Conservation (phyloP, 2,329 filamentous ascomycete genomes). For the Lecanicillium sp. region DNA sequence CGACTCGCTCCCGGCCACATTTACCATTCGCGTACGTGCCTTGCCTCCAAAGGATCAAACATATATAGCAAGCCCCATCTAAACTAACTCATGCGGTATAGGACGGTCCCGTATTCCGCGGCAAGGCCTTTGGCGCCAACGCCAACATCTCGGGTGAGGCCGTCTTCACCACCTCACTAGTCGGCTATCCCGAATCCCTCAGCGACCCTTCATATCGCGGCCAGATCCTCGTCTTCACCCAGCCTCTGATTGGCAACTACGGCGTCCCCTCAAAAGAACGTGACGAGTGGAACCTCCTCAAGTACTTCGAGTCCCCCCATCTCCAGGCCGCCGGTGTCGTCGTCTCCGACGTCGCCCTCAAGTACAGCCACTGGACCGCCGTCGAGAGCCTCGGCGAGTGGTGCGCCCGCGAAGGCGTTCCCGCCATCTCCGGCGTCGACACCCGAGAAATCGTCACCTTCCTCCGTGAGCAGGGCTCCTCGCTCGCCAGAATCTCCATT, state of each 20-base stretch:
- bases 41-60: constrained; percentile 1
- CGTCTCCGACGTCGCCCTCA: constrained; percentile 84
- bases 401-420: constrained; percentile 94
- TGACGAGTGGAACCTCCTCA: constrained; percentile 83
- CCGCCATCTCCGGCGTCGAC: constrained; percentile 93
- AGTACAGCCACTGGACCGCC: constrained; percentile 98
- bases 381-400: constrained; percentile 89
- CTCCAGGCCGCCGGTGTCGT: constrained; percentile 95
- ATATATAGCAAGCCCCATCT: neutral
- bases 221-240: constrained; percentile 97
- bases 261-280: constrained; percentile 82
- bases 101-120: constrained; percentile 93
- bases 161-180: constrained; percentile 95
- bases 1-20: constrained; percentile 59
- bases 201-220: constrained; percentile 83
- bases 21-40: constrained; percentile 75
- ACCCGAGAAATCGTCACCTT: constrained; percentile 94
- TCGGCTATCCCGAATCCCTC: constrained; percentile 95
- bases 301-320: constrained; percentile 97
- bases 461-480: constrained; percentile 93
- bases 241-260: constrained; percentile 97
- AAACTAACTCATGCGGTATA: constrained; percentile 26
- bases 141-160: constrained; percentile 96
- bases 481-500: constrained; percentile 85
- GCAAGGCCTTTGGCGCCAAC: constrained; percentile 93